Evolutionary conservation across 768 basidiomycete genomes (phyloP).

Genomic region (Tephrocybe sp.): DNA sequence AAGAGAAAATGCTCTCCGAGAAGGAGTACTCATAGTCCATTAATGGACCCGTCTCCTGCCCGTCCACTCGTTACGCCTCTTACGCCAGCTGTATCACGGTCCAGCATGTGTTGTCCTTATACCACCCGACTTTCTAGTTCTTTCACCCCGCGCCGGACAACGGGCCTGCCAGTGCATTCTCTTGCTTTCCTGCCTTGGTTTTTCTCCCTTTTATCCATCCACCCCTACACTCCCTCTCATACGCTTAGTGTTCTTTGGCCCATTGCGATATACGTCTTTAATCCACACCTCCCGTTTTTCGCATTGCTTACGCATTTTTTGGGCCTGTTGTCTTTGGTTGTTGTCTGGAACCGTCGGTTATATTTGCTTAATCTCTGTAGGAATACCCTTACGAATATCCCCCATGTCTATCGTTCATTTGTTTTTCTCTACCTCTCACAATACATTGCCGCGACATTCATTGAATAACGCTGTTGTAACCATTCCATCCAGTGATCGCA

Average conservation of each 20-base stretch:
- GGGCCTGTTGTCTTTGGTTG: conserved; percentile 15
- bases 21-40: conserved; percentile 46
- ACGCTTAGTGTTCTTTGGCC: conserved; percentile 1
- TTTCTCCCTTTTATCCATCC: conserved; percentile 10
- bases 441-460: not conserved
- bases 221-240: not conserved
- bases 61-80: not conserved
- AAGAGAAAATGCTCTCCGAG: conserved; percentile 44
- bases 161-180: conserved; percentile 2
- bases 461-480: not conserved
- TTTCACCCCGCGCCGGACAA: conserved; percentile 2
- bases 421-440: conserved; percentile 1
- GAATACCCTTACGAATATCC: conserved; percentile 18
- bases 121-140: not conserved
- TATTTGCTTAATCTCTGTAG: conserved; percentile 21
- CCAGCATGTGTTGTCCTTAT: not conserved
- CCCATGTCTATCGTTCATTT: conserved; percentile 6
- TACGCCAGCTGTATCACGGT: not conserved
- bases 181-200: conserved; percentile 1
- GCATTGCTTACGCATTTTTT: not conserved
- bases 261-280: conserved; percentile 10
- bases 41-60: not conserved
- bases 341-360: conserved; percentile 14
- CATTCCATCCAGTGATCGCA: no score
- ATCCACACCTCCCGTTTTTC: not conserved